Evolutionary conservation across 2,329 filamentous ascomycete genomes (phyloP), one percentile per base, ranked within the genome.

Genomic region (Hypoxylon sp.): DNA sequence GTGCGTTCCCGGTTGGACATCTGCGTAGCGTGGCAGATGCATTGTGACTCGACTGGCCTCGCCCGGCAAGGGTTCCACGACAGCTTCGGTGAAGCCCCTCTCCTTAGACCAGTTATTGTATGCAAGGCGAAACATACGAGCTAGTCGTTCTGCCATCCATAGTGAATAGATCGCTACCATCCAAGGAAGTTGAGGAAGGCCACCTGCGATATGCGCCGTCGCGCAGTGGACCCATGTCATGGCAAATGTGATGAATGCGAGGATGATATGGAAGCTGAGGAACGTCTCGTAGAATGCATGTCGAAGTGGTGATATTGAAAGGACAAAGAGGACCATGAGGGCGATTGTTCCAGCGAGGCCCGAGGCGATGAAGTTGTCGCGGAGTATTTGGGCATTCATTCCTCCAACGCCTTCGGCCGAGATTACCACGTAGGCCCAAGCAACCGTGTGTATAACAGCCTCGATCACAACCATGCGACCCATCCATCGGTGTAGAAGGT

Each of bases 201-300:
- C 79, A 45, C 90, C 84, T 9, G 82, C 71, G 21, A 91, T 75
- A 3, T 77, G 71, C 19, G 90, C 82, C 7, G 89, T 76, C 32
- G 83, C 78, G 63, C 90, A 84, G 75, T 97, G 94, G 26, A 92
- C 76, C 81, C 87, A 94, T 6, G 92, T 85, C 64, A 86, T 87
- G 48, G 82, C 77, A 40, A 97, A 81, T 36, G 78, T 76, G 44
- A 90, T 67, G 25, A 87, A 71, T 27, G 87, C 91, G 40, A 96
- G 75, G 26, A 89, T 70, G 62, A 96, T 91, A 73, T 97, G 94
- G 20, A 88, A 73, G 68, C 89, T 90, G 63, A 97, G 81, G 75
- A 99, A 99, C 1, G 91, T 95, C 75, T 99, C 94, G 75, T 99
- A 99, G 69, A 96, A 97, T 27, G 92, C 91, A 71, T 97, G 93